Conservation (phyloP, 352 stramenopile species). For the Phytophthora sansomeana region DNA sequence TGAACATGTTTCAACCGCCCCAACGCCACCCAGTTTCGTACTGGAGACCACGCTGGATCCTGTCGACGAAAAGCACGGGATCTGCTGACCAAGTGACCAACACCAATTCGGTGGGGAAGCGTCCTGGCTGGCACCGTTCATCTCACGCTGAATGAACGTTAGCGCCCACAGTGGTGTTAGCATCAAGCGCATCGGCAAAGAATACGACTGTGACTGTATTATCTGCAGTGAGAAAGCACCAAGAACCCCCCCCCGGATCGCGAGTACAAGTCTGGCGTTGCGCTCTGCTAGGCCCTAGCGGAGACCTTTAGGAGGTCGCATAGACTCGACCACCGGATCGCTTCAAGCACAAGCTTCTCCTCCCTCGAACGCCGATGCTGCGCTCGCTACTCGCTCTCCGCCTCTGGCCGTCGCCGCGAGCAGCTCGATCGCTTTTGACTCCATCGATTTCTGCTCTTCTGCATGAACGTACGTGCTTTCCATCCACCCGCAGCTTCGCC, state of each 20-base stretch:
- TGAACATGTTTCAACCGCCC: slow-evolving; percentile 28
- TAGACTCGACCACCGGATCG: not conserved
- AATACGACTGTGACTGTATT: no score
- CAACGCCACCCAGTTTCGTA: slow-evolving; percentile 5
- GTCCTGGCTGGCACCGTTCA: not conserved
- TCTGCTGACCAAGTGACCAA: slow-evolving; percentile 20
- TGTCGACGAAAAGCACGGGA: slow-evolving; percentile 1
- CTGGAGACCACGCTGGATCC: not conserved
- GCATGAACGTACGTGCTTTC: not conserved
- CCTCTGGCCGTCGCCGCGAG: not conserved
- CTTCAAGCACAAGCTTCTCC: not conserved
- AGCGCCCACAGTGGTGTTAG: not conserved
- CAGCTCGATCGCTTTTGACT: not conserved
- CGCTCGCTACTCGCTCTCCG: not conserved
- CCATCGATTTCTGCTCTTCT: not conserved
- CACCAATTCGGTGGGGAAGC: slow-evolving; percentile 14
- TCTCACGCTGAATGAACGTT: not conserved
- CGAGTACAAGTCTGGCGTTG: no score
- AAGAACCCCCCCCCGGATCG: no score
- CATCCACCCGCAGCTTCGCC: not conserved
- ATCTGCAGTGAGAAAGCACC: no score
- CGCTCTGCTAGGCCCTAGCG: no score
- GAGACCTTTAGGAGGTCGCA: no score
- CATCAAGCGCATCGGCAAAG: no score
- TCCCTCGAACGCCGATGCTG: not conserved